Conservation (phyloP, 495 filamentous ascomycete species). For the Penicillium fimorum region DNA sequence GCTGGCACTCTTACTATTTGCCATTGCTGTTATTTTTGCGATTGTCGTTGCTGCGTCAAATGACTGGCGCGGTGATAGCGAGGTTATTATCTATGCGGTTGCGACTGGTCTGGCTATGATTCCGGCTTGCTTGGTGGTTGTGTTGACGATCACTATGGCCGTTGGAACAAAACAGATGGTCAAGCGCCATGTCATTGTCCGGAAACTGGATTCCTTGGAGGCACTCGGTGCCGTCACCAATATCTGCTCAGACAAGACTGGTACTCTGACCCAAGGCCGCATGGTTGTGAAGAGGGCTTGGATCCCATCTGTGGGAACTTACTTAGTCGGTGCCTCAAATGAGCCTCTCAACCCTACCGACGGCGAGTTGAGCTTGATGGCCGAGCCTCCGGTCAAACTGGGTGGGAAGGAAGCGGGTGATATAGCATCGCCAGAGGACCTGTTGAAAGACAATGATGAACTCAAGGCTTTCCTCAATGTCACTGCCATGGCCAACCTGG, state of each 20-base stretch:
- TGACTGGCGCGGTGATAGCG: constrained; percentile 56
- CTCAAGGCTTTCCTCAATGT: constrained; percentile 58
- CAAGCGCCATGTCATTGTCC: constrained; percentile 64
- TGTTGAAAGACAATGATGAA: constrained; percentile 38
- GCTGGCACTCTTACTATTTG: constrained; percentile 67
- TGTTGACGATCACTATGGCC: constrained; percentile 74
- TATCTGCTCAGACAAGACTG: constrained; percentile 73
- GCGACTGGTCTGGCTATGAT: constrained; percentile 70
- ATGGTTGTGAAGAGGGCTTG: constrained; percentile 84
- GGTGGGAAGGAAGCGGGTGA: constrained; percentile 19
- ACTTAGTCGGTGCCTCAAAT: constrained; percentile 55
- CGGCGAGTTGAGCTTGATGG: constrained; percentile 48
- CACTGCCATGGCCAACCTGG: constrained; percentile 65
- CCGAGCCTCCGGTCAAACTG: constrained; percentile 36
- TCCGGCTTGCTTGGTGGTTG: constrained; percentile 72
- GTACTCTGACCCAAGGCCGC: constrained; percentile 66
- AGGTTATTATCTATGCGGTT: constrained; percentile 70
- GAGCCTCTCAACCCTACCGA: constrained; percentile 56
- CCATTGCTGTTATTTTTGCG: constrained; percentile 65
- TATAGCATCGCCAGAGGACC: constrained; percentile 26
- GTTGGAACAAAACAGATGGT: constrained; percentile 73
- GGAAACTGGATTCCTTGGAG: constrained; percentile 64
- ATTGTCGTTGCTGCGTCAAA: constrained; percentile 66
- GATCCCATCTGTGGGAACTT: constrained; percentile 65
- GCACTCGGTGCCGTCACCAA: constrained; percentile 68